A percentile compares a stretch with the other conserved stretches of the same genome.
Evolutionary conservation across 2,329 filamentous ascomycete species (phyloP).

Genomic region (Erysiphe pulchra): DNA sequence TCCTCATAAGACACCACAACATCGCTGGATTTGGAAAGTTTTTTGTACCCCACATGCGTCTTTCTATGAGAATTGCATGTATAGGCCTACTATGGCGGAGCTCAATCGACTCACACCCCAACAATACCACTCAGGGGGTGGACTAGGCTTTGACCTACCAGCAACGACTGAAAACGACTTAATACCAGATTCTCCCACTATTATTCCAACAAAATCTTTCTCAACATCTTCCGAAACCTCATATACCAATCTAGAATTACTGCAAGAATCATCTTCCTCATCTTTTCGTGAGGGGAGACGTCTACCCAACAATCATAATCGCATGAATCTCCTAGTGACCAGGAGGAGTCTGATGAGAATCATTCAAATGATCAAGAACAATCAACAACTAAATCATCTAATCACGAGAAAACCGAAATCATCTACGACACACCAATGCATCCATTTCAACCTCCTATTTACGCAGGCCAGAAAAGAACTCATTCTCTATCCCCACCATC

Average conservation of each 20-base stretch:
- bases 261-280: not conserved
- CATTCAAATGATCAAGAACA: too few species aligned
- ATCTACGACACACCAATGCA: not conserved
- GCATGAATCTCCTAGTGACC: not conserved
- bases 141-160: not conserved
- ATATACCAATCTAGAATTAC: too few species aligned
- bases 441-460: not conserved
- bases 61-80: constrained; percentile 1
- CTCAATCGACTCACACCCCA: not conserved
- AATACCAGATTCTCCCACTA: not conserved
- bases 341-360: not conserved
- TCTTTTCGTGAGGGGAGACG: not conserved
- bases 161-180: not conserved
- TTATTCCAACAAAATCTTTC: too few species aligned
- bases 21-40: not conserved
- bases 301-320: not conserved
- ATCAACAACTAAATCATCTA: too few species aligned
- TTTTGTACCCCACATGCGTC: not conserved
- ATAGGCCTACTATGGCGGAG: not conserved
- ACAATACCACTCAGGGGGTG: not conserved
- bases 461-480: not conserved
- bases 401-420: not conserved
- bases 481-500: not conserved
- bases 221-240: too few species aligned
- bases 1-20: not conserved